Percentiles rank a stretch among this genome's conserved stretches.
These are phyloP conservation scores for Globisporangium okanoganense DNA, from an alignment of 352 stramenopile species.

Conservation along the genomic window DNA sequence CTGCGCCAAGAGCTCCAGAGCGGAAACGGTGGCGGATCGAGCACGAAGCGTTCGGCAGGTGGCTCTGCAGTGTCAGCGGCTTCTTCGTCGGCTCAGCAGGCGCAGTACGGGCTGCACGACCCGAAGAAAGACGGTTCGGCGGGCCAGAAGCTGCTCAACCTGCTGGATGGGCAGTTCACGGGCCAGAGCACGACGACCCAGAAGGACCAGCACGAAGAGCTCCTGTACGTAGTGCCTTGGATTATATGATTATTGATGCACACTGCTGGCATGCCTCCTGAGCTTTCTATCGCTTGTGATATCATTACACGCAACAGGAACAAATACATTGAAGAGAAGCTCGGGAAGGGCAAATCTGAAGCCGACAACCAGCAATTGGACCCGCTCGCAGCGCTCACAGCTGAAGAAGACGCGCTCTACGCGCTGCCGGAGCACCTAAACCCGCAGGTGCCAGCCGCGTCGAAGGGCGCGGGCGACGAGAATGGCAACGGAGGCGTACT, in stretches of 20 bases:
- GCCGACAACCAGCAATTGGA: not conserved
- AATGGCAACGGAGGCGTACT: constrained; percentile 60
- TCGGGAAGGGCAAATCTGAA: constrained; percentile 40
- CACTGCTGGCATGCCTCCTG: no score
- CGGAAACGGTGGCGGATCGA: not conserved
- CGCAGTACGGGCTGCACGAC: constrained; percentile 66
- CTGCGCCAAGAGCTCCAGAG: constrained; percentile 31
- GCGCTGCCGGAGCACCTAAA: constrained; percentile 57
- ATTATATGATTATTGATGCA: no score
- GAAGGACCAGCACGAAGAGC: constrained; percentile 72
- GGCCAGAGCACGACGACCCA: constrained; percentile 57
- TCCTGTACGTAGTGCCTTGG: constrained; percentile 32
- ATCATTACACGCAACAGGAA: constrained; percentile 42
- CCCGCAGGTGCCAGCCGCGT: constrained; percentile 30
- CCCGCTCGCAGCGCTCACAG: constrained; percentile 16
- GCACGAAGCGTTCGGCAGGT: not conserved
- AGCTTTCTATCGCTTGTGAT: not conserved
- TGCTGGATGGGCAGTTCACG: constrained; percentile 82
- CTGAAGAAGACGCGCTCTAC: constrained; percentile 68
- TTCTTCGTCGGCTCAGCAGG: constrained; percentile 1
- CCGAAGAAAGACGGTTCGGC: constrained; percentile 67
- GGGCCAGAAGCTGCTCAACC: constrained; percentile 62
- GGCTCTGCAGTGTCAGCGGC: not conserved
- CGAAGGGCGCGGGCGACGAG: constrained; percentile 30
- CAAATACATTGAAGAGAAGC: constrained; percentile 76